Evolutionary conservation across 805 yeast species (phyloP), one percentile per base, ranked within the genome.

Genomic region (Candida odintsovae): DNA sequence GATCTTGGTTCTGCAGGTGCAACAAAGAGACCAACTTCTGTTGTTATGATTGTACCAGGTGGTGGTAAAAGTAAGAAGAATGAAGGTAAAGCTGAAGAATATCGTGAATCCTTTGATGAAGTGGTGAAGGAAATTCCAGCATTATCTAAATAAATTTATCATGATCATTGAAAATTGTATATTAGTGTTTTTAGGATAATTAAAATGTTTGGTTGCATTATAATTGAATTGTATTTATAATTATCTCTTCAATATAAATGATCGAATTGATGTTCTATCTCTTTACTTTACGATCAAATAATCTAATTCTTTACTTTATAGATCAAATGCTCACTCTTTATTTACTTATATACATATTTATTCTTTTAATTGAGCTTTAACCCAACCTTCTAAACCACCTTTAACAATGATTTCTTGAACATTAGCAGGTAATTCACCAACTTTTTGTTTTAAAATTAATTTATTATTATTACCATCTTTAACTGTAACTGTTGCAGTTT

Each of bases 321-420:
- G n/a, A n/a, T n/a, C n/a, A n/a, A n/a, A n/a, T n/a, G n/a, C n/a
- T n/a, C n/a, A n/a, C n/a, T n/a, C n/a, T n/a, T n/a, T n/a, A n/a
- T n/a, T n/a, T n/a, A n/a, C n/a, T n/a, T n/a, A n/a, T n/a, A n/a
- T n/a, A n/a, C n/a, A n/a, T n/a, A 8, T 40, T 42, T 42, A 42
- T 33, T 48, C 45, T 10, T 48, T 59, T 53, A 83, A 69, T 65
- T 88, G 85, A 19, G 90, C 74, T 67, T 77, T 86, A 48, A 94
- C 97, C 99, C 99, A 94, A 38, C 96, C 95, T 75, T 94, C 99
- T 48, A 94, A 79, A 47, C 99, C 99, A 42, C 99, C 99, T 65
- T 89, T 84, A 53, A 92, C 90, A 54, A 94, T 94, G 60, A 94
- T 94, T 57, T 94, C 99, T 71, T 94, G 99, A 64, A 94, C 75